Evolutionary conservation across 2,329 filamentous ascomycete species (phyloP), one percentile per base, ranked within the genome.

Genomic region (Fusarium dimerum): DNA sequence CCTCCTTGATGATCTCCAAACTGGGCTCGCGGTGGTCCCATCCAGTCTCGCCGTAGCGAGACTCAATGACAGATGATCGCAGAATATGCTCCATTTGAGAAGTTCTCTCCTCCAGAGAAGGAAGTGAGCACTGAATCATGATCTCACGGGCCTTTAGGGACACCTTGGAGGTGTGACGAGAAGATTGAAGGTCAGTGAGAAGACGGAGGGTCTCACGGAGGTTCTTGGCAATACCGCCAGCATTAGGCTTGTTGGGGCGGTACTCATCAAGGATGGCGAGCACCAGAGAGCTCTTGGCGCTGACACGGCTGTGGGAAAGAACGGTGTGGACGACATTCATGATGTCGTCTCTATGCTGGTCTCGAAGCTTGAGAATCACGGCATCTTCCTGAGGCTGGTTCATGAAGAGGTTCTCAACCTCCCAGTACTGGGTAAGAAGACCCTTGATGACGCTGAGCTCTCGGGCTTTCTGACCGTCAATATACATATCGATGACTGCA

Each of bases 41-140:
- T 47, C 93, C 92, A 55, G 90, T 92, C 81, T 99, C 94, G 54
- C 94, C 94, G 68, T 99, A 99, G 63, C 90, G 87, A n/a, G 92
- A 96, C 73, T 99, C 92, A 8, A 97, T 85, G 18, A 99, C 94
- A 1, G 94, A 93, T 26, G 93, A 96, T 54, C 92, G 90, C 50
- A 99, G 81, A 60, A 99, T 99, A 74, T 97, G 93, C 79, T 97
- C 94, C 93, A 99, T 97, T 78, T 99, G 94, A 7, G 88, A 84
- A 26, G 90, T 89, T 63, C 94, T 88, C 81, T 99, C 94, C 73
- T 97, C 94, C 17, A 99, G 80, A 3, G 94, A 99, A 16, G 94
- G 94, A 71, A 99, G 83, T 48, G 94, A 92, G 70, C 92, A 97
- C 75, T 97, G 94, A 59, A 99, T 99, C 66, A 99, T 87, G 47